Conservation (phyloP, 805 yeast genomes). For the Teunomyces aglyptinius region DNA sequence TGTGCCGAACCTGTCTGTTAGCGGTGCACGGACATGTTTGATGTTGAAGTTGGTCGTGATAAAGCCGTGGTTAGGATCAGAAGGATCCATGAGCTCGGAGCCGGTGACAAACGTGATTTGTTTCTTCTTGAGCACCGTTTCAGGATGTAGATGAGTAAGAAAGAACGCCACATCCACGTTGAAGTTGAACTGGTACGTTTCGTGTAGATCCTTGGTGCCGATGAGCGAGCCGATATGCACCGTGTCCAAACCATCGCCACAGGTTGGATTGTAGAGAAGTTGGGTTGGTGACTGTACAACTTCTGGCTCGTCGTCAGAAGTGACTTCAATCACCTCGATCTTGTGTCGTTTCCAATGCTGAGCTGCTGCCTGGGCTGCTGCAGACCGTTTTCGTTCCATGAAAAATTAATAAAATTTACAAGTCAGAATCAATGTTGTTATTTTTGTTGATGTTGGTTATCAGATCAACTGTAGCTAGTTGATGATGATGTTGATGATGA, state of each 20-base stretch:
- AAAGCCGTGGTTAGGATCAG: conserved; percentile 11
- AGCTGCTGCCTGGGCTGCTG: conserved; percentile 24
- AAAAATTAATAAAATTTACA: no score
- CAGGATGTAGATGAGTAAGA: conserved; percentile 29
- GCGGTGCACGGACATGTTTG: conserved; percentile 30
- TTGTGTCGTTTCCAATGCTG: conserved; percentile 21
- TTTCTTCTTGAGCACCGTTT: conserved; percentile 14
- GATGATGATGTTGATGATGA: no score
- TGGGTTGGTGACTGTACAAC: conserved; percentile 17
- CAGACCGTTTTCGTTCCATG: conserved; percentile 13
- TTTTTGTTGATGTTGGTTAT: no score
- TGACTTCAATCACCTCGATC: conserved; percentile 5
- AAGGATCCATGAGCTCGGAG: conserved; percentile 13
- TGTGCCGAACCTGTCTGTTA: conserved; percentile 34
- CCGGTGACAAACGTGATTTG: conserved; percentile 33
- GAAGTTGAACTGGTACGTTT: conserved; percentile 49
- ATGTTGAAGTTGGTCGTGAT: conserved; percentile 21
- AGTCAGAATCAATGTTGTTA: no score
- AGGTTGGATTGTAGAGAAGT: conserved; percentile 29
- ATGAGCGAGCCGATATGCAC: conserved; percentile 26
- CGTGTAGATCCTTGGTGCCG: conserved; percentile 30
- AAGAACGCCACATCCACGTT: conserved; percentile 43
- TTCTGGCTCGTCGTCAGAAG: conserved; percentile 12
- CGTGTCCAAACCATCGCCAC: conserved; percentile 18
- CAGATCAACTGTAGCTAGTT: no score